phyloP scores from a whole-genome alignment of 176 grass and related monocot genomes.

The Dactylis glomerata region DNA sequence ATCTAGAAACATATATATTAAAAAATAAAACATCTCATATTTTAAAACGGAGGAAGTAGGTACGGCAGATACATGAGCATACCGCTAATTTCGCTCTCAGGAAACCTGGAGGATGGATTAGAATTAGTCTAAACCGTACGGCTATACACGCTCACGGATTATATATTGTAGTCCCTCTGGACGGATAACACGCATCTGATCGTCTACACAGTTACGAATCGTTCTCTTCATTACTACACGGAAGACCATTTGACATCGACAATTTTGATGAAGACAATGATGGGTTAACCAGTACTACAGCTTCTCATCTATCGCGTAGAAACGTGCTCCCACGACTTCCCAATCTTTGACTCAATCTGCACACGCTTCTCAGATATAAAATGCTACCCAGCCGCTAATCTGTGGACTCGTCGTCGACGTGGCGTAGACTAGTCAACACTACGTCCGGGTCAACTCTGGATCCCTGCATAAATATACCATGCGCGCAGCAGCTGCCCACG shows the following conservation, averaged over 20 bases:
- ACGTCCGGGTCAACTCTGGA: not conserved
- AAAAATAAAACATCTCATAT: no score
- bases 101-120: not conserved
- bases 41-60: no score
- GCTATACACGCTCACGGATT: no score
- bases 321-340: not conserved
- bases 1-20: no score
- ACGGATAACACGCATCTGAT: not conserved
- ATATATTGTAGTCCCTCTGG: not conserved
- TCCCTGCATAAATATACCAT: not conserved
- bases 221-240: not conserved
- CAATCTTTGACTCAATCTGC: not conserved
- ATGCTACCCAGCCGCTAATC: not conserved
- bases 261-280: not conserved
- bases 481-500: not conserved
- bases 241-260: not conserved
- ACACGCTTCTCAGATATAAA: not conserved
- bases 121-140: no score
- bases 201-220: not conserved
- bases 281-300: not conserved
- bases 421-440: not conserved
- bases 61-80: not conserved
- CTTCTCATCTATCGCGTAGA: not conserved
- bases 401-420: not conserved
- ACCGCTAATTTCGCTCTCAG: not conserved